Conservation (phyloP, 2,329 filamentous ascomycete species). For the Myotisia sp. region DNA sequence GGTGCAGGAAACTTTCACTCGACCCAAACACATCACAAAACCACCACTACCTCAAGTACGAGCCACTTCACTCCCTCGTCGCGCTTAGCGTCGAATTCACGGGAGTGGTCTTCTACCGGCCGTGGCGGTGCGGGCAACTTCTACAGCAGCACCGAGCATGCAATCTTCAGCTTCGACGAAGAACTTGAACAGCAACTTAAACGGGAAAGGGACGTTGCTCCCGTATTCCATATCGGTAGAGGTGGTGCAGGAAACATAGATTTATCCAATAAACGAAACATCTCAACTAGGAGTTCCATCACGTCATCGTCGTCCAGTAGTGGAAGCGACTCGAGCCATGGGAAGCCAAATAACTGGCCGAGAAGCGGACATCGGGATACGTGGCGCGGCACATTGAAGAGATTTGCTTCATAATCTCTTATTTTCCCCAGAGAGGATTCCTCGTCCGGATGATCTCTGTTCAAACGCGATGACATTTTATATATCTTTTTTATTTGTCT, state of each 20-base stretch:
- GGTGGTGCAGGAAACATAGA: slow-evolving; percentile 44
- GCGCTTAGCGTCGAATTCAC: slow-evolving; percentile 37
- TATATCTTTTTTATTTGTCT: slow-evolving; percentile 2
- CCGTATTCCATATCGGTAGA: slow-evolving; percentile 50
- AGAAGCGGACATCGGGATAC: slow-evolving; percentile 3
- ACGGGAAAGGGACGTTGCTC: slow-evolving; percentile 39
- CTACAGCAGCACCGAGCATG: slow-evolving; percentile 38
- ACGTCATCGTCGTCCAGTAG: slow-evolving; percentile 5
- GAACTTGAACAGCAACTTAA: slow-evolving; percentile 46
- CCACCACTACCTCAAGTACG: slow-evolving; percentile 29
- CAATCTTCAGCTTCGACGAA: slow-evolving; percentile 55
- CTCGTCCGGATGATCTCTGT: slow-evolving; percentile 5
- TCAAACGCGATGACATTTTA: background rate
- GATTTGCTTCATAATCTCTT: background rate
- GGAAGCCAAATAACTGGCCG: slow-evolving; percentile 3
- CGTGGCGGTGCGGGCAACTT: slow-evolving; percentile 45
- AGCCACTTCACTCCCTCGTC: slow-evolving; percentile 23
- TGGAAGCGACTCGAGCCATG: slow-evolving; percentile 3
- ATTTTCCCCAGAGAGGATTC: slow-evolving; percentile 1
- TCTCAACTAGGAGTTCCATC: slow-evolving; percentile 16
- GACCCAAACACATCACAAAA: slow-evolving; percentile 25
- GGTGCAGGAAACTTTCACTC: slow-evolving; percentile 45
- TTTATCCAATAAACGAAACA: slow-evolving; percentile 5
- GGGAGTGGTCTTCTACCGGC: slow-evolving; percentile 33
- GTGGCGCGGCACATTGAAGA: slow-evolving; percentile 4